These are phyloP conservation scores for Eucalyptus pauciflora DNA, from an alignment of 345 rosid genomes.

Conservation along the genomic window DNA sequence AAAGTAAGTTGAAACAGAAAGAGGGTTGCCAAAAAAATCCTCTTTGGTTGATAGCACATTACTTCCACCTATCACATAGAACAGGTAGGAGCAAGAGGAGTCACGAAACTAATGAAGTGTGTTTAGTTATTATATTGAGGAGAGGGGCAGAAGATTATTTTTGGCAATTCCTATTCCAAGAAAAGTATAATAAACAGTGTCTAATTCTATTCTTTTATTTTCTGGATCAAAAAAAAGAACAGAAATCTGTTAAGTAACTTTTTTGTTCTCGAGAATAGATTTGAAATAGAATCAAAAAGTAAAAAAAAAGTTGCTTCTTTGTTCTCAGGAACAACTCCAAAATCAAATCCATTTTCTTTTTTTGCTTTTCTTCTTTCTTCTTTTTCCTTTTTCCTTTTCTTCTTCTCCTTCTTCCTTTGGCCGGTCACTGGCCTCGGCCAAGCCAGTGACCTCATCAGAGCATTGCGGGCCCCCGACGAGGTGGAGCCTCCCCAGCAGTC, in stretches of 20 bases:
- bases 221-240: too few relatives aligned
- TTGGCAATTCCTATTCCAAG: not conserved
- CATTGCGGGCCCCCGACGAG: accelerated
- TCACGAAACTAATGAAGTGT: not conserved
- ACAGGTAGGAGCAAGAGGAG: not conserved
- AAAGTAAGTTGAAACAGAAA: not conserved
- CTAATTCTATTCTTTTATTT: too few relatives aligned
- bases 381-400: too few relatives aligned
- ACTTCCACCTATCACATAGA: not conserved
- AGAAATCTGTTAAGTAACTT: too few relatives aligned
- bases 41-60: not conserved
- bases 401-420: too few relatives aligned
- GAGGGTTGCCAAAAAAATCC: not conserved
- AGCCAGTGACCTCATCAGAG: too few relatives aligned
- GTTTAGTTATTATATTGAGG: not conserved
- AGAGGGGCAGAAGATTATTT: not conserved
- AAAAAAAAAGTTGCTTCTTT: too few relatives aligned
- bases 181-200: not conserved
- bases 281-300: not conserved
- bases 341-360: too few relatives aligned
- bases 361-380: too few relatives aligned
- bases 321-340: too few relatives aligned
- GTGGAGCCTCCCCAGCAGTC: accelerated
- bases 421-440: accelerated
- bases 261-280: accelerated